Conservation (phyloP, 2,329 filamentous ascomycete genomes). For the Fusarium sp. region DNA sequence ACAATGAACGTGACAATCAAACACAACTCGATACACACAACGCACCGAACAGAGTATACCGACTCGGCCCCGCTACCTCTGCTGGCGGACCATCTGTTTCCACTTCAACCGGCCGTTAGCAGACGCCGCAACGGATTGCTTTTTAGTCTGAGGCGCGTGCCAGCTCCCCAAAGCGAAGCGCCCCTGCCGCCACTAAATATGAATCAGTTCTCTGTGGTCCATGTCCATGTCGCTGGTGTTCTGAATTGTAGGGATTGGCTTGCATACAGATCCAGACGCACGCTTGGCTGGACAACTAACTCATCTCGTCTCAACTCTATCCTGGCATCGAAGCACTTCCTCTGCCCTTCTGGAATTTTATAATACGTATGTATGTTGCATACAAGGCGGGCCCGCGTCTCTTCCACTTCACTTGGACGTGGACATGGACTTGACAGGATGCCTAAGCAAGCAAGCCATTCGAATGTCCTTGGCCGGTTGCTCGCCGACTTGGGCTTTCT, state of each 20-base stretch:
- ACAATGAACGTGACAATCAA: not conserved
- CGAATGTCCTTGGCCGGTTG: conserved; percentile 26
- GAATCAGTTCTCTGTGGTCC: conserved; percentile 19
- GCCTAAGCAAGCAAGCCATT: conserved; percentile 24
- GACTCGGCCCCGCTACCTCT: conserved; percentile 41
- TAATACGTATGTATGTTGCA: not conserved
- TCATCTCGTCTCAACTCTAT: conserved; percentile 38
- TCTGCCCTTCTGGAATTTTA: conserved; percentile 5
- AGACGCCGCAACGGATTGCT: conserved; percentile 17
- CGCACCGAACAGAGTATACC: conserved; percentile 8
- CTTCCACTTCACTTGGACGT: conserved; percentile 24
- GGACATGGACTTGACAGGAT: conserved; percentile 21
- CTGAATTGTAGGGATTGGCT: conserved; percentile 22
- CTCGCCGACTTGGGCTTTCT: conserved; percentile 21
- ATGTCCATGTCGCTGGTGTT: conserved; percentile 35
- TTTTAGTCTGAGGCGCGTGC: conserved; percentile 10
- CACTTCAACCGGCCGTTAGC: conserved; percentile 38
- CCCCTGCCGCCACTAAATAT: conserved; percentile 40
- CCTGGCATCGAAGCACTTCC: not conserved
- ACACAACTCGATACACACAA: conserved; percentile 4
- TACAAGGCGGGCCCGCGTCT: conserved; percentile 5
- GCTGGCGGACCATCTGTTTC: conserved; percentile 38
- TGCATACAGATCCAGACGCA: conserved; percentile 26
- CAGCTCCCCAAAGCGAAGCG: conserved; percentile 36
- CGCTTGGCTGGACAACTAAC: conserved; percentile 23